These are phyloP conservation scores for Xylaria sp. DNA, from an alignment of 2,329 filamentous ascomycete genomes.

Conservation along the genomic window DNA sequence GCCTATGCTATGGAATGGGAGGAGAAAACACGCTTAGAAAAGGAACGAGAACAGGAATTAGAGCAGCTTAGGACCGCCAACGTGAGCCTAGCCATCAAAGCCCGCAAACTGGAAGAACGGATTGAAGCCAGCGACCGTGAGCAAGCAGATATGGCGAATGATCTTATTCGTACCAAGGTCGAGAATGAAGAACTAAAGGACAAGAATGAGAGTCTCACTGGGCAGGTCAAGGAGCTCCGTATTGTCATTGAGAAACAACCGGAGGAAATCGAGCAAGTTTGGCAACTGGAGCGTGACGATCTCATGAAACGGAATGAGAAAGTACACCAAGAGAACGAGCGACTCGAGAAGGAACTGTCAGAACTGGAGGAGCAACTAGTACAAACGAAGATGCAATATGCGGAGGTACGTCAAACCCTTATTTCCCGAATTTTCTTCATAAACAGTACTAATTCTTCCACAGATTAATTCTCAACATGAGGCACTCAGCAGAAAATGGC, in stretches of 20 bases:
- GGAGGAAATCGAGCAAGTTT: constrained; percentile 82
- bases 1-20: constrained; percentile 90
- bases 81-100: constrained; percentile 73
- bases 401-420: constrained; percentile 77
- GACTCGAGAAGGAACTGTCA: constrained; percentile 86
- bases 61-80: constrained; percentile 77
- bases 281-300: constrained; percentile 87
- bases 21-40: constrained; percentile 84
- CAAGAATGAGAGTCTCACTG: constrained; percentile 86
- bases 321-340: constrained; percentile 92
- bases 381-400: constrained; percentile 92
- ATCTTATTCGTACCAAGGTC: constrained; percentile 91
- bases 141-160: constrained; percentile 89
- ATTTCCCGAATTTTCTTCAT: neutral
- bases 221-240: constrained; percentile 86
- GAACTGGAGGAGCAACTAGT: constrained; percentile 95
- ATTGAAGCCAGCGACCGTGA: constrained; percentile 90
- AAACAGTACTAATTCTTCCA: constrained; percentile 22
- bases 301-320: constrained; percentile 93
- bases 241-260: constrained; percentile 91
- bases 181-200: constrained; percentile 91
- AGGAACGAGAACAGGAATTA: constrained; percentile 83
- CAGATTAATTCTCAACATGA: constrained; percentile 79
- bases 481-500: constrained; percentile 79
- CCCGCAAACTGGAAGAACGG: constrained; percentile 88